Conservation (phyloP, 2,329 filamentous ascomycete genomes). For the Epichloe scottii region DNA sequence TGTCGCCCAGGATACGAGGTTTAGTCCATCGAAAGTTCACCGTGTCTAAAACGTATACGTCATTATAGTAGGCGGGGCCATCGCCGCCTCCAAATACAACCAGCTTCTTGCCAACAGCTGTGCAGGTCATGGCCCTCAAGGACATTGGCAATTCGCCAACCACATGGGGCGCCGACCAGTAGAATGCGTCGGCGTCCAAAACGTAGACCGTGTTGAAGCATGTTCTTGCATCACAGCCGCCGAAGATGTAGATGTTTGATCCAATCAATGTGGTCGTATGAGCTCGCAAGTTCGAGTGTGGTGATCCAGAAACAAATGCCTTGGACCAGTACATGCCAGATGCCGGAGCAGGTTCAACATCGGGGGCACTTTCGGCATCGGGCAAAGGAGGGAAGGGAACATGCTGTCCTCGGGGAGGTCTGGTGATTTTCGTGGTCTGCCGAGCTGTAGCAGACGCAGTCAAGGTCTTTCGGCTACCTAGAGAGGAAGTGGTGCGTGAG, state of each 20-base stretch:
- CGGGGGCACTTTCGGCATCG: constrained; percentile 41
- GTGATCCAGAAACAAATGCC: constrained; percentile 48
- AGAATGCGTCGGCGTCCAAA: constrained; percentile 56
- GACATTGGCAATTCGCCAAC: constrained; percentile 52
- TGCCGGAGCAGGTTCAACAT: constrained; percentile 50
- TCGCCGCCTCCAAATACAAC: constrained; percentile 60
- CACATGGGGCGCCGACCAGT: constrained; percentile 54
- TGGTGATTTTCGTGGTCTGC: constrained; percentile 10
- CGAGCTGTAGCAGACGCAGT: constrained; percentile 9
- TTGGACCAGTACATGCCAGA: constrained; percentile 64
- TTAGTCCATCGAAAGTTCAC: constrained; percentile 55
- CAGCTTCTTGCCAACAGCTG: constrained; percentile 57
- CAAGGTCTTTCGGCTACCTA: constrained; percentile 18
- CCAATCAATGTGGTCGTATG: constrained; percentile 56
- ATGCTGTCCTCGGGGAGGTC: constrained; percentile 27
- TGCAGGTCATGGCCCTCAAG: constrained; percentile 59
- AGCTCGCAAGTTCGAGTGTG: constrained; percentile 49
- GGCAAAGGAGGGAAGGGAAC: constrained; percentile 44
- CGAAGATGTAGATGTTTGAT: constrained; percentile 56
- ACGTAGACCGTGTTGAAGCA: constrained; percentile 62
- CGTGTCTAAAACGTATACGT: constrained; percentile 60
- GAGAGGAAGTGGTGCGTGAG: background rate
- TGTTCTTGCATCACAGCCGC: constrained; percentile 51
- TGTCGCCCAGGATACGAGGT: constrained; percentile 46
- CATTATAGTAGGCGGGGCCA: constrained; percentile 59